These are phyloP conservation scores for Dactylellina cionopaga DNA, from an alignment of 2,329 filamentous ascomycete genomes.

Conservation along the genomic window DNA sequence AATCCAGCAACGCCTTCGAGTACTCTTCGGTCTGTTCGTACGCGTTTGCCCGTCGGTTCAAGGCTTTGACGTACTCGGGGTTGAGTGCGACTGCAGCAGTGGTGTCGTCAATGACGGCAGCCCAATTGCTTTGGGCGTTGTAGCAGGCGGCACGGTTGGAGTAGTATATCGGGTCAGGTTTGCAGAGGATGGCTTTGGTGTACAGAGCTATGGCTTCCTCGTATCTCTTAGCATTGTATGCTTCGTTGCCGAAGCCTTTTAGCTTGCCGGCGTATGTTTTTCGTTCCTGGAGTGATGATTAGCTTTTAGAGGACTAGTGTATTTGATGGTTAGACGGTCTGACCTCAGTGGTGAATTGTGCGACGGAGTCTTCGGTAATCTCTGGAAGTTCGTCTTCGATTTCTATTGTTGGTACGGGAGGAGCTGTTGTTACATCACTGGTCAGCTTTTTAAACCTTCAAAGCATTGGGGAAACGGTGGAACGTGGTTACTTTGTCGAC, in stretches of 20 bases:
- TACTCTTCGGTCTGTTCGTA: slow-evolving; percentile 93
- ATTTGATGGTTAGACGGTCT: background rate
- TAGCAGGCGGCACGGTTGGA: slow-evolving; percentile 98
- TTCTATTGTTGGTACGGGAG: slow-evolving; percentile 65
- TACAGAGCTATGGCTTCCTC: slow-evolving; percentile 93
- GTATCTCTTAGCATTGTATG: slow-evolving; percentile 94
- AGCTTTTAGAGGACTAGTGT: no score
- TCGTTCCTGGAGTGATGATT: slow-evolving; percentile 69
- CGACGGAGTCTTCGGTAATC: slow-evolving; percentile 54
- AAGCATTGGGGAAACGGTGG: no score
- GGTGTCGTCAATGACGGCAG: slow-evolving; percentile 95
- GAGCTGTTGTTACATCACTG: slow-evolving; percentile 57
- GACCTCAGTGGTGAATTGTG: slow-evolving; percentile 47
- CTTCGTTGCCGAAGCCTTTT: slow-evolving; percentile 95
- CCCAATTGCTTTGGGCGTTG: slow-evolving; percentile 91
- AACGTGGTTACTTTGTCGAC: background rate
- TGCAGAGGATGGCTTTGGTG: slow-evolving; percentile 94
- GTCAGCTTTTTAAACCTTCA: no score
- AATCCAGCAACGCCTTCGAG: slow-evolving; percentile 94
- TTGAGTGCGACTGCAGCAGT: slow-evolving; percentile 93
- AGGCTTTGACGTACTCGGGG: slow-evolving; percentile 94
- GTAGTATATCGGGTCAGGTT: slow-evolving; percentile 97
- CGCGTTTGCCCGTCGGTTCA: slow-evolving; percentile 94
- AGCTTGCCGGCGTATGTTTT: slow-evolving; percentile 89
- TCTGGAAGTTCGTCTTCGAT: slow-evolving; percentile 76